phyloP scores from a whole-genome alignment of 1,284 basidiomycete species.

The Volvariella volvacea region DNA sequence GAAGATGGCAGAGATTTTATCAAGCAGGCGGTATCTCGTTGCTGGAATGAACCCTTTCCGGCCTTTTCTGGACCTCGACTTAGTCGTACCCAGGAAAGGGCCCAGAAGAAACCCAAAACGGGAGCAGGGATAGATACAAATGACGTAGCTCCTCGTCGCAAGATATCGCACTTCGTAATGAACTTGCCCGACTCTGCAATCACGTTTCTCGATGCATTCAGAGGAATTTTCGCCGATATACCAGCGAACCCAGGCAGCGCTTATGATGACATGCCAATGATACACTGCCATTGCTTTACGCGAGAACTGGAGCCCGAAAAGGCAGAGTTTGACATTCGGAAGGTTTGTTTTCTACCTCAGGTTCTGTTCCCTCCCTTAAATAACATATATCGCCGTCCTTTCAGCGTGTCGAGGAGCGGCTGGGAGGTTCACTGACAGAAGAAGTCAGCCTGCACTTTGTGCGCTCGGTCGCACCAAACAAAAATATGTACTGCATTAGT shows the following conservation, averaged over 20 bases:
- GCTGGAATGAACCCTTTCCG: conserved; percentile 61
- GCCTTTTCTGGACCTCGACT: conserved; percentile 41
- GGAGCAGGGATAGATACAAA: conserved; percentile 11
- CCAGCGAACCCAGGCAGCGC: conserved; percentile 21
- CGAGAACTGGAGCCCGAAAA: conserved; percentile 69
- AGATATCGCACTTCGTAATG: conserved; percentile 90
- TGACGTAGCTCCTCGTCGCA: conserved; percentile 30
- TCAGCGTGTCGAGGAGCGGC: conserved; percentile 68
- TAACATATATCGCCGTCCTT: conserved; percentile 1
- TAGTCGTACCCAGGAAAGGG: conserved; percentile 37
- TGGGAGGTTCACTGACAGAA: conserved; percentile 52
- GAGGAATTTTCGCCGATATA: conserved; percentile 52
- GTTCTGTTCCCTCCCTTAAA: conserved; percentile 1
- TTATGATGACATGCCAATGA: conserved; percentile 76
- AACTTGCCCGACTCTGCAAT: conserved; percentile 94
- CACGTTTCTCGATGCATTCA: conserved; percentile 85
- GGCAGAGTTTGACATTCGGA: conserved; percentile 71
- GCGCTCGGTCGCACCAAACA: conserved; percentile 91
- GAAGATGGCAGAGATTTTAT: conserved; percentile 88
- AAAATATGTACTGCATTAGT: conserved; percentile 98
- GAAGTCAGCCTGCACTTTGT: conserved; percentile 72
- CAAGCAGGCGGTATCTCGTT: conserved; percentile 43
- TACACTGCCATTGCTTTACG: conserved; percentile 97
- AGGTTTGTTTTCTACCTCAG: conserved; percentile 44
- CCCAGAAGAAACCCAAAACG: conserved; percentile 14